Evolutionary conservation across 2,329 filamentous ascomycete genomes (phyloP).

Genomic region (Colletotrichum eremochloae): DNA sequence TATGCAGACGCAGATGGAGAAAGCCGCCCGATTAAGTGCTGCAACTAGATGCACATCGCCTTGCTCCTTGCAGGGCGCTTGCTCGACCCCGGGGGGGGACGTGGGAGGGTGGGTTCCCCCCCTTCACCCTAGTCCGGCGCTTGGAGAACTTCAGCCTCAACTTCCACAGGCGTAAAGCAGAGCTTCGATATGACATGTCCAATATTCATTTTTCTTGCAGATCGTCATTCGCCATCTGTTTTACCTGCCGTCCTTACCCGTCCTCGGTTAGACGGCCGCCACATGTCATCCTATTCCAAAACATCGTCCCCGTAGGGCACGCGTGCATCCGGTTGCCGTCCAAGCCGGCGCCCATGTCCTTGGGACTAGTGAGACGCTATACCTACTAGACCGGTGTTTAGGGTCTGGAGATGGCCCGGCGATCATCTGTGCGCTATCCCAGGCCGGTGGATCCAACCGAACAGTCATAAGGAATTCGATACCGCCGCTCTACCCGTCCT

Average conservation of each 20-base stretch:
- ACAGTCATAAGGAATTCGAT: neutral
- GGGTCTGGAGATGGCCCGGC: neutral
- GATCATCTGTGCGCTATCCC: too few relatives aligned
- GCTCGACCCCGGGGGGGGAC: neutral
- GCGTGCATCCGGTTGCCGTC: constrained; percentile 1
- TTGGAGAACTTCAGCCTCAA: constrained; percentile 27
- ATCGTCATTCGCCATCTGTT: neutral
- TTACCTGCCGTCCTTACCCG: neutral
- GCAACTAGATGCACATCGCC: constrained; percentile 31
- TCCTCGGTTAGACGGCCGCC: neutral
- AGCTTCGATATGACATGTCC: too few relatives aligned
- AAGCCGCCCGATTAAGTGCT: constrained; percentile 19
- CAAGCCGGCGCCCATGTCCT: neutral
- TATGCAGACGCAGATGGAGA: constrained; percentile 6
- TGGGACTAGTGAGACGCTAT: neutral
- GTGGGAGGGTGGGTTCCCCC: neutral
- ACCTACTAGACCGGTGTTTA: neutral
- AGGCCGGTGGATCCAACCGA: neutral
- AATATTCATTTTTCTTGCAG: too few relatives aligned
- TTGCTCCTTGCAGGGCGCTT: constrained; percentile 29
- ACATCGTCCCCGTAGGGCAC: neutral
- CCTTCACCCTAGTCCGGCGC: constrained; percentile 17
- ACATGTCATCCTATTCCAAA: neutral
- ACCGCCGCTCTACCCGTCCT: constrained; percentile 6
- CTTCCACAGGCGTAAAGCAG: constrained; percentile 5